phyloP scores from a whole-genome alignment of 352 stramenopile species.

The Globisporangium middletonii region DNA sequence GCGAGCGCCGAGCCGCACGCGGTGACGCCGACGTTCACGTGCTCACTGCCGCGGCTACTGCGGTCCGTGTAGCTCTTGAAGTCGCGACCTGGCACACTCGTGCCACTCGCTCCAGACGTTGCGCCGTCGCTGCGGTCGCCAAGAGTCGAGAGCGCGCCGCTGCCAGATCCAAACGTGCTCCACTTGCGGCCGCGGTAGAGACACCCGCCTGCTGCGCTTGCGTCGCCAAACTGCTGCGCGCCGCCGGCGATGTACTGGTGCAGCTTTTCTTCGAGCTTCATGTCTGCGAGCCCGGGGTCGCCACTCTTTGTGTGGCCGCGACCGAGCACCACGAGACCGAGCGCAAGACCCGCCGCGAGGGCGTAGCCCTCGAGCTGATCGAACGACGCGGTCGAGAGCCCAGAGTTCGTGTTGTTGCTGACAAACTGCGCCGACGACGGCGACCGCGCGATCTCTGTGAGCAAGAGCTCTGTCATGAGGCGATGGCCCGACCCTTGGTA shows the following conservation, averaged over 20 bases:
- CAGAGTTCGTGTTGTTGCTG: constrained; percentile 31
- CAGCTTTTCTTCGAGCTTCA: constrained; percentile 96
- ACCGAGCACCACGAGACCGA: constrained; percentile 95
- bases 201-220: constrained; percentile 43
- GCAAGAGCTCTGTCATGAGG: constrained; percentile 96
- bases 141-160: neutral
- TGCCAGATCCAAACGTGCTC: constrained; percentile 33
- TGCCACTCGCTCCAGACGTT: constrained; percentile 6
- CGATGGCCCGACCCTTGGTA: constrained; percentile 95
- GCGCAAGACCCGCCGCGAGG: constrained; percentile 87
- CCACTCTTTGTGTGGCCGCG: constrained; percentile 56
- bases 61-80: constrained; percentile 19
- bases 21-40: constrained; percentile 96
- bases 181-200: constrained; percentile 69
- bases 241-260: constrained; percentile 92
- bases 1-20: constrained; percentile 90
- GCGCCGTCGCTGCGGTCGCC: constrained; percentile 15
- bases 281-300: constrained; percentile 90
- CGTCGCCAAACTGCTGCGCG: constrained; percentile 39
- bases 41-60: constrained; percentile 48
- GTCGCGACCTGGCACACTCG: constrained; percentile 69
- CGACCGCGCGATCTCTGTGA: constrained; percentile 94
- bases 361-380: constrained; percentile 94
- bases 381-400: constrained; percentile 47
- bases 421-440: constrained; percentile 69